Conservation (phyloP, 768 basidiomycete species). For the Mycena sanguinolenta region DNA sequence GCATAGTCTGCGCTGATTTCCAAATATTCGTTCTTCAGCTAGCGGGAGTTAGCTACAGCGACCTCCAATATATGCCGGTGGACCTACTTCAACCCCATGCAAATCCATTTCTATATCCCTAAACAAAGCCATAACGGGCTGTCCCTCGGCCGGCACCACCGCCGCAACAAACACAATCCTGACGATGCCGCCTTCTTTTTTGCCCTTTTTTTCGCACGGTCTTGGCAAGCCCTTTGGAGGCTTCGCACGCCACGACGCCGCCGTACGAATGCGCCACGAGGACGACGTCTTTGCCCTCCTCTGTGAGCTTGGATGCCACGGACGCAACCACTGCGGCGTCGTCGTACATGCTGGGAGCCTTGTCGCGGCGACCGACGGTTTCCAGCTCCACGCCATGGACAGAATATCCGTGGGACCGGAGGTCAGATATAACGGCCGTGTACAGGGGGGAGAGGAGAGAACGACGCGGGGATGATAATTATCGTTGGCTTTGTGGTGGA, state of each 20-base stretch:
- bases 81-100: neutral
- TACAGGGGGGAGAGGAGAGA: slow-evolving; percentile 3
- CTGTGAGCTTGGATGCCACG: slow-evolving; percentile 2
- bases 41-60: neutral
- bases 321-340: slow-evolving; percentile 8
- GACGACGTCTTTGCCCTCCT: slow-evolving; percentile 20
- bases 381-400: slow-evolving; percentile 11
- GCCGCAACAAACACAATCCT: slow-evolving; percentile 14
- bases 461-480: slow-evolving; percentile 16
- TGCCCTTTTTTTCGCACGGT: slow-evolving; percentile 15
- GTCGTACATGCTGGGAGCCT: slow-evolving; percentile 16
- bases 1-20: neutral
- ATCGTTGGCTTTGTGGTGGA: slow-evolving; percentile 8
- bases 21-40: slow-evolving; percentile 6
- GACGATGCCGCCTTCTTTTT: slow-evolving; percentile 1
- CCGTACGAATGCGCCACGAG: slow-evolving; percentile 19
- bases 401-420: slow-evolving; percentile 6
- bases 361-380: slow-evolving; percentile 18
- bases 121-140: neutral
- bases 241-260: slow-evolving; percentile 19
- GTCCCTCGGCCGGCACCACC: neutral
- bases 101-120: neutral
- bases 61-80: neutral
- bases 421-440: slow-evolving; percentile 5
- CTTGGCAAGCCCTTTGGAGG: slow-evolving; percentile 14